phyloP scores from a whole-genome alignment of 2,329 filamentous ascomycete species.

The Diaporthe helianthi region DNA sequence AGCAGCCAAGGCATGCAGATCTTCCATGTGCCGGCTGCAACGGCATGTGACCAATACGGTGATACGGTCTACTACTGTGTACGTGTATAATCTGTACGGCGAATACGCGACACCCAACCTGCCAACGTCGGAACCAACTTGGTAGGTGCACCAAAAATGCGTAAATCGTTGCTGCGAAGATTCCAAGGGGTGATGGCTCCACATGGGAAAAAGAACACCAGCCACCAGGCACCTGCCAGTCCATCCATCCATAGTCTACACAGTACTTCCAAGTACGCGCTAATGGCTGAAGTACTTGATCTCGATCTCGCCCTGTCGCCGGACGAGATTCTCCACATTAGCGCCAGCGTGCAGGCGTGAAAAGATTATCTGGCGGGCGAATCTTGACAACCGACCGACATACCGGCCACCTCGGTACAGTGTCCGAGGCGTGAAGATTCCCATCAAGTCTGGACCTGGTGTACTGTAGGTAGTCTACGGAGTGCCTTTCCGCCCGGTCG shows the following conservation, averaged over 20 bases:
- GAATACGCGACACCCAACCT: neutral
- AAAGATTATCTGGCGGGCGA: slow-evolving; percentile 16
- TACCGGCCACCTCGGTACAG: slow-evolving; percentile 18
- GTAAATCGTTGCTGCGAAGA: neutral
- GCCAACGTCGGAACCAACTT: neutral
- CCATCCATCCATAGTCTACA: neutral
- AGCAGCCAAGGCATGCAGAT: slow-evolving; percentile 12
- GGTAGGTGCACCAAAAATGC: neutral
- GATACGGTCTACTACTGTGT: neutral
- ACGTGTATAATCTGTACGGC: too few species aligned
- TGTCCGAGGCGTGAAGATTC: slow-evolving; percentile 22
- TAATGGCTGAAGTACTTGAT: neutral
- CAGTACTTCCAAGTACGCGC: neutral
- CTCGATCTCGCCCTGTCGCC: neutral
- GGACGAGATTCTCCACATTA: neutral
- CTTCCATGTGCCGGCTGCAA: slow-evolving; percentile 8
- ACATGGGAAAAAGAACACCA: neutral
- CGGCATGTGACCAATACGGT: slow-evolving; percentile 1
- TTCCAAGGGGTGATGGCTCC: too few species aligned
- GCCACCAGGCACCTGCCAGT: too few species aligned
- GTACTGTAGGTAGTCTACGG: too few species aligned
- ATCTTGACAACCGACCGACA: slow-evolving; percentile 4
- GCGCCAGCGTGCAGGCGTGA: slow-evolving; percentile 6
- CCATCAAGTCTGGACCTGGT: too few species aligned
- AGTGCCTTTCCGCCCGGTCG: neutral